Evolutionary conservation across 257 asterid genomes (phyloP).

Genomic region (Ligustrum vulgare): DNA sequence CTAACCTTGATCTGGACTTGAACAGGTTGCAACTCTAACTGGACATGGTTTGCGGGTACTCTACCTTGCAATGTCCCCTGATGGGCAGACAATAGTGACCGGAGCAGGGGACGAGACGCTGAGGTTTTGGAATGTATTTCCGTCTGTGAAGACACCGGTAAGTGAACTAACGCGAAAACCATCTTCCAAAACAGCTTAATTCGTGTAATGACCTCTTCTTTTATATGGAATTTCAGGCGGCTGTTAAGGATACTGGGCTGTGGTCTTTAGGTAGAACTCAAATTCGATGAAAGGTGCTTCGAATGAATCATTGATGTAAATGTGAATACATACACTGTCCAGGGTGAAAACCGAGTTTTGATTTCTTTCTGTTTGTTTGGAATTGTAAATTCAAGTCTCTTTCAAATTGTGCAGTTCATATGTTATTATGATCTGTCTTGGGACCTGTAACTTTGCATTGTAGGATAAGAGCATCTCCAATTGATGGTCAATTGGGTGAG

Average conservation of each 20-base stretch:
- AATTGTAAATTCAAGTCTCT: not conserved
- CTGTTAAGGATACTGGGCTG: conserved; percentile 79
- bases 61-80: conserved; percentile 93
- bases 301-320: not conserved
- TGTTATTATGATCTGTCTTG: no score
- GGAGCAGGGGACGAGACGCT: conserved; percentile 99
- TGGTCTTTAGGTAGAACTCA: conserved; percentile 94
- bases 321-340: not conserved
- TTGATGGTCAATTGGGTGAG: no score
- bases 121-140: conserved; percentile 90
- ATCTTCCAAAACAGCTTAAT: not conserved
- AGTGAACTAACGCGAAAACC: conserved; percentile 21
- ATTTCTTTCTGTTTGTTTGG: not conserved
- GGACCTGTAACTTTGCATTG: no score
- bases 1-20: not conserved
- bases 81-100: conserved; percentile 97
- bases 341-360: not conserved
- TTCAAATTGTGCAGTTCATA: not conserved
- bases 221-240: conserved; percentile 42
- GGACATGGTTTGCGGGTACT: conserved; percentile 90
- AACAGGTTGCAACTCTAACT: conserved; percentile 86
- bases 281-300: conserved; percentile 37
- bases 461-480: no score
- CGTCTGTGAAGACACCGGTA: conserved; percentile 80
- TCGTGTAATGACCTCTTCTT: not conserved